phyloP scores from a whole-genome alignment of 192 early-diverging fungal genomes.

The Martensiomyces pterosporus region DNA sequence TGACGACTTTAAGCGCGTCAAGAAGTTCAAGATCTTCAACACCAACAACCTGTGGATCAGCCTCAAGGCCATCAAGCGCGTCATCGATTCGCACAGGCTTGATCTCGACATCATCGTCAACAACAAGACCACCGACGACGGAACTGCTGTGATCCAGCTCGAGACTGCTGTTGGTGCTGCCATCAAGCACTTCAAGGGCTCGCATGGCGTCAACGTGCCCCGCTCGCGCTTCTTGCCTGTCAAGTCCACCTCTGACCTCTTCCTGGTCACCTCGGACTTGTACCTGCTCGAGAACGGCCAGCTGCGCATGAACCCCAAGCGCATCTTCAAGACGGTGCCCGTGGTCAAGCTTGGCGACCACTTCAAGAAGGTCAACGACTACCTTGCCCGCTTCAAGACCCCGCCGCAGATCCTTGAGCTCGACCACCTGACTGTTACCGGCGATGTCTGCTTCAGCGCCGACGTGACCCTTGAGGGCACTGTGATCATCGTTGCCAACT shows the following conservation, averaged over 20 bases:
- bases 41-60: conserved; percentile 91
- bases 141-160: conserved; percentile 95
- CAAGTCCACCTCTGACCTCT: conserved; percentile 95
- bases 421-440: conserved; percentile 97
- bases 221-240: conserved; percentile 97
- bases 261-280: conserved; percentile 93
- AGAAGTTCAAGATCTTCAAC: conserved; percentile 99
- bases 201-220: conserved; percentile 98
- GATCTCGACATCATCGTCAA: conserved; percentile 96
- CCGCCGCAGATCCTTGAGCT: conserved; percentile 95
- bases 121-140: conserved; percentile 88
- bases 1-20: conserved; percentile 98
- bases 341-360: conserved; percentile 96
- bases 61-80: conserved; percentile 79
- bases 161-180: conserved; percentile 99
- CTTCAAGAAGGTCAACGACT: conserved; percentile 95
- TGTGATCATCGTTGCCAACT: conserved; percentile 98
- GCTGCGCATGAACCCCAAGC: conserved; percentile 86
- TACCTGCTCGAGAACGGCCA: conserved; percentile 93
- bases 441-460: conserved; percentile 96
- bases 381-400: conserved; percentile 83
- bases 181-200: conserved; percentile 94
- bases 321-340: conserved; percentile 89
- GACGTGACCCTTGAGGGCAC: conserved; percentile 88
- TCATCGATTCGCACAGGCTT: conserved; percentile 74